Percentiles rank a stretch among this genome's conserved stretches.
Evolutionary conservation across 306 rosid genomes (phyloP).

Genomic region (Begonia peltatifolia): DNA sequence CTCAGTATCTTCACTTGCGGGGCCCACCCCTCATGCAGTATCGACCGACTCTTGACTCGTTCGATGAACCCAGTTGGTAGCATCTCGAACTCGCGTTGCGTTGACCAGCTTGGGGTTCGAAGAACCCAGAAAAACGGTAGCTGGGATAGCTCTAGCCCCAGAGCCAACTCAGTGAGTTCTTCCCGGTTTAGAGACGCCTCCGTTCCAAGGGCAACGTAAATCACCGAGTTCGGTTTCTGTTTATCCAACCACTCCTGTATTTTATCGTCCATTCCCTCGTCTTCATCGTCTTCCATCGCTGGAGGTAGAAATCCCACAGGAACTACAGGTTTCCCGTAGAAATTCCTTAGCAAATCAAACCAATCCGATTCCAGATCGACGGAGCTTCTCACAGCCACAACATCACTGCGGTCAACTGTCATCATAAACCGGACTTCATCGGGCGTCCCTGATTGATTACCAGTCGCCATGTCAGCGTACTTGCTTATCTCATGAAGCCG

Average conservation of each 20-base stretch:
- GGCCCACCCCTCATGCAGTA: conserved; percentile 21
- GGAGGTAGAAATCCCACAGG: conserved; percentile 25
- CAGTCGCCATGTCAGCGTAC: conserved; percentile 6
- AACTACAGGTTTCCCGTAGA: conserved; percentile 20
- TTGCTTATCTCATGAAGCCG: conserved; percentile 15
- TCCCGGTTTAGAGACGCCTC: conserved; percentile 19
- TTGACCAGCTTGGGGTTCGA: conserved; percentile 12
- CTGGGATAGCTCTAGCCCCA: conserved; percentile 23
- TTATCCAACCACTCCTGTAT: conserved; percentile 19
- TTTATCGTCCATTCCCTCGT: not conserved
- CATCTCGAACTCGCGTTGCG: conserved; percentile 12
- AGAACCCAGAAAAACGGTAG: conserved; percentile 27
- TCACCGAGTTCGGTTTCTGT: conserved; percentile 14
- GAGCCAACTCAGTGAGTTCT: conserved; percentile 24
- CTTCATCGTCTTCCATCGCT: conserved; percentile 1
- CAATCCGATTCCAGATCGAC: conserved; percentile 28
- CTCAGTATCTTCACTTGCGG: conserved; percentile 25
- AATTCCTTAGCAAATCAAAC: conserved; percentile 15
- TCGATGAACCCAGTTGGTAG: conserved; percentile 25
- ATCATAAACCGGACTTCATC: conserved; percentile 21
- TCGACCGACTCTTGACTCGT: conserved; percentile 17
- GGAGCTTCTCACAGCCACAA: conserved; percentile 21
- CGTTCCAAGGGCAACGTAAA: conserved; percentile 27
- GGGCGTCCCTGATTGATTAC: conserved; percentile 5
- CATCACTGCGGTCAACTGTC: conserved; percentile 12